Conservation (phyloP, 1,284 basidiomycete species). For the Afroboletus lepidellus region DNA sequence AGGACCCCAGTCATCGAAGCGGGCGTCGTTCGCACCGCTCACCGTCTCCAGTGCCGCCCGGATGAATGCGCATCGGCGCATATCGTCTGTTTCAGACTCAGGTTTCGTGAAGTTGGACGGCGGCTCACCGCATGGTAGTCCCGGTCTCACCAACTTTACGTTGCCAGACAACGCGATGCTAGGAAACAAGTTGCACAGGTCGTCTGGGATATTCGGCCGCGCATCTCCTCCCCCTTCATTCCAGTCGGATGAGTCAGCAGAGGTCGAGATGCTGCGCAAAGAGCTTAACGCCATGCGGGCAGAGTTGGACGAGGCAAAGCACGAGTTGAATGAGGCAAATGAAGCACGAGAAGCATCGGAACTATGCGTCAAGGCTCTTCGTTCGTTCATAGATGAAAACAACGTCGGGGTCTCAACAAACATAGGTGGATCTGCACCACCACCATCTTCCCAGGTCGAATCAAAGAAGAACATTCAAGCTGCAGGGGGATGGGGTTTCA, state of each 20-base stretch:
- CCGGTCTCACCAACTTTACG: slow-evolving; percentile 31
- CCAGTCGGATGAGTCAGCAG: slow-evolving; percentile 35
- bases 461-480: slow-evolving; percentile 33
- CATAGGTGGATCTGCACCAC: slow-evolving; percentile 13
- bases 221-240: slow-evolving; percentile 41
- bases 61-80: slow-evolving; percentile 58
- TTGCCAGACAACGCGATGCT: slow-evolving; percentile 24
- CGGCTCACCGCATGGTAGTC: slow-evolving; percentile 31
- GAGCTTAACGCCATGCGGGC: slow-evolving; percentile 59
- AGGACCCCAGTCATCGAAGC: slow-evolving; percentile 54
- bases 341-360: slow-evolving; percentile 89
- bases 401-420: slow-evolving; percentile 45
- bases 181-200: slow-evolving; percentile 24
- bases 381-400: slow-evolving; percentile 82
- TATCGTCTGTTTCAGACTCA: slow-evolving; percentile 65
- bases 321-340: slow-evolving; percentile 70
- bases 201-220: slow-evolving; percentile 55
- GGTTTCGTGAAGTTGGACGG: slow-evolving; percentile 33
- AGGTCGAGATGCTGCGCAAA: slow-evolving; percentile 58
- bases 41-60: slow-evolving; percentile 51
- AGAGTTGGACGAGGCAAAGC: slow-evolving; percentile 62
- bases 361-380: slow-evolving; percentile 74
- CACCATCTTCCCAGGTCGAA: slow-evolving; percentile 40
- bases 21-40: slow-evolving; percentile 69
- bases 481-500: slow-evolving; percentile 53